These are phyloP conservation scores for Populus ilicifolia DNA, from an alignment of 345 rosid genomes.

Conservation along the genomic window DNA sequence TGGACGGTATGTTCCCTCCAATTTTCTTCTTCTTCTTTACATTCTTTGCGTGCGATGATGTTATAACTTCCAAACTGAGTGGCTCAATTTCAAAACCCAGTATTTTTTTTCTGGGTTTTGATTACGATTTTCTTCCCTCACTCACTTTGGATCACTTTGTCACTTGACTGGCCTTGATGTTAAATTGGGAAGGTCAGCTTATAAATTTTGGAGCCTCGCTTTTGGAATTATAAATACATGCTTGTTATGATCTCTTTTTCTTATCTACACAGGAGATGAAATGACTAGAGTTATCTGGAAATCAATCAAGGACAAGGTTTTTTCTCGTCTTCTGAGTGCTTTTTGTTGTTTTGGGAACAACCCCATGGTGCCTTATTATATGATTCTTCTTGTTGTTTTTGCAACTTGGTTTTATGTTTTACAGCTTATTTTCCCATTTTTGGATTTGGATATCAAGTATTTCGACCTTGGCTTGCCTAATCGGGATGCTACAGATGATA, in stretches of 20 bases:
- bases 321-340: neutral
- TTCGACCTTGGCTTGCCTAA: slow-evolving; percentile 61
- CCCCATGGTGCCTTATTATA: neutral
- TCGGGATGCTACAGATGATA: slow-evolving; percentile 66
- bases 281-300: slow-evolving; percentile 33
- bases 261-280: slow-evolving; percentile 24
- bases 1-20: slow-evolving; percentile 39
- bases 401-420: neutral
- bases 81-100: neutral
- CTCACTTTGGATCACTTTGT: neutral
- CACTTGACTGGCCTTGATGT: neutral
- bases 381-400: neutral
- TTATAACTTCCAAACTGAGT: neutral
- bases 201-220: neutral
- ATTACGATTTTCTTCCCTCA: neutral
- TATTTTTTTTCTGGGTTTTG: neutral
- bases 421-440: slow-evolving; percentile 89
- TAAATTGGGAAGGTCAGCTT: neutral
- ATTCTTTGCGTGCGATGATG: neutral
- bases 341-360: neutral
- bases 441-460: slow-evolving; percentile 71
- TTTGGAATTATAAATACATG: neutral
- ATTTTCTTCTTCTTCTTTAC: neutral
- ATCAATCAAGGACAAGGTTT: slow-evolving; percentile 32
- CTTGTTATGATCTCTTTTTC: neutral